phyloP scores from a whole-genome alignment of 2,329 filamentous ascomycete genomes.

The Chlorencoelia australis region DNA sequence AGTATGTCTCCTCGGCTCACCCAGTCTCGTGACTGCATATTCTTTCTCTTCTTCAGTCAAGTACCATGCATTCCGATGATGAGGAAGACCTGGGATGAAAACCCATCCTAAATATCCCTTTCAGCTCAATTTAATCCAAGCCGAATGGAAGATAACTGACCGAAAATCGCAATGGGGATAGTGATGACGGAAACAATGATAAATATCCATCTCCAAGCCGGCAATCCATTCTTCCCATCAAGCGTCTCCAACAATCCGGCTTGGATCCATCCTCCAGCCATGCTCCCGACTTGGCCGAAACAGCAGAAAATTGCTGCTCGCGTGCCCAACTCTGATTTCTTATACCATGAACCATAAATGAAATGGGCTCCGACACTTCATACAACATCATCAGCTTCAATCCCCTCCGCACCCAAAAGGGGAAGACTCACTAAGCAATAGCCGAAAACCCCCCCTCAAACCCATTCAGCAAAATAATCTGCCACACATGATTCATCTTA shows the following conservation, averaged over 20 bases:
- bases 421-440: conserved; percentile 31
- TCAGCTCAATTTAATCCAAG: too few relatives aligned
- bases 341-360: conserved; percentile 36
- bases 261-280: conserved; percentile 37
- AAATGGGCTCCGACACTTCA: conserved; percentile 33
- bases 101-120: conserved; percentile 31
- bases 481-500: conserved; percentile 33
- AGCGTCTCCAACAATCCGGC: conserved; percentile 31
- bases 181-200: conserved; percentile 35
- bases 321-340: conserved; percentile 33
- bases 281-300: conserved; percentile 34
- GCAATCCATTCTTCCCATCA: conserved; percentile 28
- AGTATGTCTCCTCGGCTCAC: conserved; percentile 18
- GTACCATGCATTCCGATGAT: conserved; percentile 33
- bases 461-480: conserved; percentile 34
- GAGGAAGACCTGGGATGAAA: conserved; percentile 34
- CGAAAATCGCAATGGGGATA: conserved; percentile 32
- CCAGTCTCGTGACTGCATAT: conserved; percentile 30
- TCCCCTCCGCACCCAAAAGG: background rate
- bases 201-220: conserved; percentile 35
- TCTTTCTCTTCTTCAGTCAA: conserved; percentile 29
- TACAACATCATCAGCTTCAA: background rate
- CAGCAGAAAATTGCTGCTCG: conserved; percentile 33
- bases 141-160: too few relatives aligned
- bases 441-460: conserved; percentile 36